These are phyloP conservation scores for Linanthus parryae DNA, from an alignment of 148 eudicot genomes.

Conservation along the genomic window DNA sequence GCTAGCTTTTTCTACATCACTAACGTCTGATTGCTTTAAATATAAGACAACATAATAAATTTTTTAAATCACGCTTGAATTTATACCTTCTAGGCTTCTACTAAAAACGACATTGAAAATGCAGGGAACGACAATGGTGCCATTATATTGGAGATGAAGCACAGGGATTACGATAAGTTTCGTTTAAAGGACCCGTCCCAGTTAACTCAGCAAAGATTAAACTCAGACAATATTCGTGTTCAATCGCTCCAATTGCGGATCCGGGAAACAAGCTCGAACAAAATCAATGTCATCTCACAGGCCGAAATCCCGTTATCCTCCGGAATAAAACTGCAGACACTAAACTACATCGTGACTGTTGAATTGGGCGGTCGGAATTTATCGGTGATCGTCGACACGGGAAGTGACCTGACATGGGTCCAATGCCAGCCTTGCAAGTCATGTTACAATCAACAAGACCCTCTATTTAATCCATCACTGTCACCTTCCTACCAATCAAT, in stretches of 20 bases:
- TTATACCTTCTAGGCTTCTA: neutral
- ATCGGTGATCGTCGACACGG: slow-evolving; percentile 80
- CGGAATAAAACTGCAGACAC: slow-evolving; percentile 61
- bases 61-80: neutral
- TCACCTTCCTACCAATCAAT: slow-evolving; percentile 43
- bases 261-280: slow-evolving; percentile 15
- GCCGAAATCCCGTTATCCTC: slow-evolving; percentile 52
- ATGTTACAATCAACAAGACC: slow-evolving; percentile 64
- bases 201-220: slow-evolving; percentile 34
- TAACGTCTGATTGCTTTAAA: neutral
- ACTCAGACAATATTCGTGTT: slow-evolving; percentile 44
- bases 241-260: slow-evolving; percentile 45
- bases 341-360: slow-evolving; percentile 68
- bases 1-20: neutral
- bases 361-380: slow-evolving; percentile 50
- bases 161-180: slow-evolving; percentile 35
- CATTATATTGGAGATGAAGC: slow-evolving; percentile 61
- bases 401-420: slow-evolving; percentile 83
- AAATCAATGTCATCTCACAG: slow-evolving; percentile 22
- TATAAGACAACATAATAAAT: neutral
- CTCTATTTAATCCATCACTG: slow-evolving; percentile 49
- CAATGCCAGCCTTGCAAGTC: slow-evolving; percentile 77
- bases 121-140: slow-evolving; percentile 43
- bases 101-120: too few relatives aligned
- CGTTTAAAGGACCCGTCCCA: slow-evolving; percentile 19